These are phyloP conservation scores for Boletus coccyginus DNA, from an alignment of 768 basidiomycete genomes.

Conservation along the genomic window DNA sequence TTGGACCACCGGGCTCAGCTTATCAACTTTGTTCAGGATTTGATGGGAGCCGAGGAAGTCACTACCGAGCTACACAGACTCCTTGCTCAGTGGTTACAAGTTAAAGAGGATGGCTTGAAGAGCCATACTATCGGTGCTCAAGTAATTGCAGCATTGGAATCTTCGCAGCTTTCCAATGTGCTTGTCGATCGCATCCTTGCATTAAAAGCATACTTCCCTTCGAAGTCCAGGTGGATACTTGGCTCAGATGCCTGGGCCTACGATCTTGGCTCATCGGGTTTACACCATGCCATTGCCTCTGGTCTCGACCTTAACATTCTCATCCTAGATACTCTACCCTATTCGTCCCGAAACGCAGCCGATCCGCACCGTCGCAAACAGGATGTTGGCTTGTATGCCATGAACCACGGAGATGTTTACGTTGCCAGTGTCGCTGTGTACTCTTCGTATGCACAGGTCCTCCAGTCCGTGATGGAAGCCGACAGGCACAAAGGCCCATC, in stretches of 20 bases:
- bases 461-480: conserved; percentile 89
- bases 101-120: conserved; percentile 66
- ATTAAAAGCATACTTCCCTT: conserved; percentile 59
- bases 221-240: conserved; percentile 90
- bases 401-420: conserved; percentile 97
- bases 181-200: conserved; percentile 56
- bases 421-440: conserved; percentile 96
- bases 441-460: conserved; percentile 91
- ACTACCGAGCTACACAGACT: conserved; percentile 61
- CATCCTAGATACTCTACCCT: conserved; percentile 90
- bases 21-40: conserved; percentile 56
- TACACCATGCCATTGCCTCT: conserved; percentile 93
- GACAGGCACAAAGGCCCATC: conserved; percentile 88
- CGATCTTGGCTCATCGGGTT: conserved; percentile 91
- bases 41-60: conserved; percentile 53
- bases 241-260: conserved; percentile 98
- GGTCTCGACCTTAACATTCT: conserved; percentile 92
- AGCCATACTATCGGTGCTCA: conserved; percentile 58
- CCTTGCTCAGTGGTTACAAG: conserved; percentile 76
- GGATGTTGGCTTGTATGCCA: conserved; percentile 95
- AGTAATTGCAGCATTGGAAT: conserved; percentile 50
- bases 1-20: conserved; percentile 74
- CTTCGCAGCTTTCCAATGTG: conserved; percentile 36
- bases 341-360: conserved; percentile 67
- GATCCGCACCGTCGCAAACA: conserved; percentile 84